Base-by-base conservation (phyloP, 2,329 filamentous ascomycete species). In the Tolypocladium tundrense region DNA sequence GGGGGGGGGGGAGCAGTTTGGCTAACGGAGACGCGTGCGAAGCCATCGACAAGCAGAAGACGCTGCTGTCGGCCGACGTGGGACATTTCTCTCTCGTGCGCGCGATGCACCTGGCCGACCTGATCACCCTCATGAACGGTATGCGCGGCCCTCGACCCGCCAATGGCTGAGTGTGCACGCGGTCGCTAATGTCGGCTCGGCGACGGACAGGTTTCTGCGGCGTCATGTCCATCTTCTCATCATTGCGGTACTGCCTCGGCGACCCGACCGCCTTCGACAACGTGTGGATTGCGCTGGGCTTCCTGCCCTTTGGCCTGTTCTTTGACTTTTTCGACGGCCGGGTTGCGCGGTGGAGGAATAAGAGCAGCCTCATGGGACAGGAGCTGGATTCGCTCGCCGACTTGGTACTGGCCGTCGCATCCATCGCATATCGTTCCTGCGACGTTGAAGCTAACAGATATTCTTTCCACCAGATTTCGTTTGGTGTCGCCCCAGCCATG, bases 271-370 rank as follows among this genome's bases (percentile, higher is more conserved):
- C 88, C 57, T 78, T 84, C 65, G 78, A 78, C 56, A 88, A 91
- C 66, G 77, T 97, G 57, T 97, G 90, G 83, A 76, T 87, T 40
- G 92, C 94, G 2, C 84, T 99, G 54, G 84, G 79, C 5, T 90
- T 97, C 73, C 88, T 97, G 73, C 93, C 93, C 0, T 90, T 97
- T 60, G 92, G 91, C 6, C 79, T 97, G 14, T 97, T 97, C 78
- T 97, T 97, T 73, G 94, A 99, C 74, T 95, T 96, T 70, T 91
- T 97, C 81, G 94, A 99, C 73, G 94, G 94, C 69, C 94, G 92
- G 71, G 92, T 99, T 58, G 94, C 94, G 62, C 82, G 94, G 63
- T 97, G 94, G 94, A 86, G 94, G 71, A 88, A 91, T 76, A 99
- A 97, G 86, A 94, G 90, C 68, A 95, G 90, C 67, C 79, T 99